These are phyloP conservation scores for Goffeauzyma gilvescens DNA, from an alignment of 768 basidiomycete species.

Conservation along the genomic window DNA sequence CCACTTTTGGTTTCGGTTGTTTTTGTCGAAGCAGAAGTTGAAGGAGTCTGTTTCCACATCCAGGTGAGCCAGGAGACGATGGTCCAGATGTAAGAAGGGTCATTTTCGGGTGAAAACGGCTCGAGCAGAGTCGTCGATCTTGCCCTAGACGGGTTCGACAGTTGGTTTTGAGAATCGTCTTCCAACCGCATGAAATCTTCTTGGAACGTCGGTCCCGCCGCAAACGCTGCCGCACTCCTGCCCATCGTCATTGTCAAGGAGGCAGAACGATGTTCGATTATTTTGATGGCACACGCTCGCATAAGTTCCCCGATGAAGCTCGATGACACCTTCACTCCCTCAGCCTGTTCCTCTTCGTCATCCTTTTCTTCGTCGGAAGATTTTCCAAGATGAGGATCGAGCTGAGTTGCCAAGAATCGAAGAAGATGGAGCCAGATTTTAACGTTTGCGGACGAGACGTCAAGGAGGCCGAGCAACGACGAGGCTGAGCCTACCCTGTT, in stretches of 20 bases:
- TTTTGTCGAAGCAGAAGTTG: no score
- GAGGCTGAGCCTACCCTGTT: neutral
- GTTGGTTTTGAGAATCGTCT: no score
- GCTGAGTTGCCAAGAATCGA: neutral
- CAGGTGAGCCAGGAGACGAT: no score
- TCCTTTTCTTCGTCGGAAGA: neutral
- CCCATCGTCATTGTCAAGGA: neutral
- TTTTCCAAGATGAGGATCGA: neutral
- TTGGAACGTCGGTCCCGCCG: neutral
- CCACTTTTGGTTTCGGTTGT: no score
- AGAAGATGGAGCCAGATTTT: constrained; percentile 7
- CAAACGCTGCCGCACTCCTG: neutral
- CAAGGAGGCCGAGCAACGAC: neutral
- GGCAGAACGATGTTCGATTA: neutral
- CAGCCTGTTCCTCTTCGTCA: neutral
- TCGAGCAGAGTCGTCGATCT: no score
- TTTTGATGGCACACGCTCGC: neutral
- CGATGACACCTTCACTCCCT: neutral
- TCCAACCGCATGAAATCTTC: neutral
- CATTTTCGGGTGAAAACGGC: no score
- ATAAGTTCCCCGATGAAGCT: neutral
- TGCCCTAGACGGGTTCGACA: no score
- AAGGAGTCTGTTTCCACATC: no score
- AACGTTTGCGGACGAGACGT: neutral
- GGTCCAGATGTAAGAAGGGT: no score